Evolutionary conservation across 1,284 basidiomycete species (phyloP), one percentile per base, ranked within the genome.

Genomic region (Schizophyllum commune): DNA sequence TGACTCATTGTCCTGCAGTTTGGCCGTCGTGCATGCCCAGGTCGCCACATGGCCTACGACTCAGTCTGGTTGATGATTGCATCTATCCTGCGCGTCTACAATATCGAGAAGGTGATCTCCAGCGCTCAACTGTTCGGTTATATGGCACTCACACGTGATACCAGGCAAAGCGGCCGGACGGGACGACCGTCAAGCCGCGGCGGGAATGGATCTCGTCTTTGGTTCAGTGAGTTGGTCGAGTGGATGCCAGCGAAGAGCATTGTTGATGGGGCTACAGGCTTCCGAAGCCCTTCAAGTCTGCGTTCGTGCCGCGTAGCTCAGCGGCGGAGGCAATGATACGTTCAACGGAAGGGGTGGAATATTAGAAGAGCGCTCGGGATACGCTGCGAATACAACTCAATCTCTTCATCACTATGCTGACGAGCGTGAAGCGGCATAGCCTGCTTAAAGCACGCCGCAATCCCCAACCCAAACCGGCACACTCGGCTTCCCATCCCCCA

Each of bases 401-500:
- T n/a, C 27, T 27, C 27, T 27, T 27, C 5, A 5, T 5, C 27
- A 27, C 27, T 5, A 5, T 27, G 27, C 5, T 5, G 27, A 27
- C 27, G 27, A 5, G 27, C n/a, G n/a, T n/a, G n/a, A n/a, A n/a
- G n/a, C n/a, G n/a, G n/a, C n/a, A n/a, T n/a, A n/a, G n/a, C n/a
- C 27, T 27, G 27, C 27, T 47, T 20, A 56, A n/a, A 60, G 52
- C 3, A 61, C 57, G 19, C 75, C 79, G 63, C 77, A 79, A 4
- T 66, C 74, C 8, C 77, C 77, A 55, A 80, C 74, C 81, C 80
- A 80, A 5, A 80, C 75, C 8, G 74, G 71, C 58, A 70, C 39
- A 7, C 58, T 61, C 9, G 78, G 75, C 58, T 71, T 75, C 20
- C 77, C 80, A 52, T 75, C 39, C 9, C 39, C 39, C 3, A 47